These are phyloP conservation scores for Huntiella bhutanensis DNA, from an alignment of 2,329 filamentous ascomycete species.

Conservation along the genomic window DNA sequence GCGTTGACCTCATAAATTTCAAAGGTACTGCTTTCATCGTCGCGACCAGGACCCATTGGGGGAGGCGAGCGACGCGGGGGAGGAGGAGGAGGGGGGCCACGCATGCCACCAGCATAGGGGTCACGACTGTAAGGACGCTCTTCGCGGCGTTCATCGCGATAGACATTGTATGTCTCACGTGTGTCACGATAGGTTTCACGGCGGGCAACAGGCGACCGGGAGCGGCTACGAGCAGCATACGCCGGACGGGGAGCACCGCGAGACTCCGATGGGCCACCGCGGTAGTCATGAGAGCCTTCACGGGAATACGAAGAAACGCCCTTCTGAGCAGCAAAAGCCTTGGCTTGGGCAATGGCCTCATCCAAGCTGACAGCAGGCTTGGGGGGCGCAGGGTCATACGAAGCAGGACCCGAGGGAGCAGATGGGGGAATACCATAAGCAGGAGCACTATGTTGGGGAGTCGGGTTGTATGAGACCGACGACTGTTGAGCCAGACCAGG, in stretches of 20 bases:
- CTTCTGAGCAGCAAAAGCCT: constrained; percentile 63
- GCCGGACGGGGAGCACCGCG: constrained; percentile 23
- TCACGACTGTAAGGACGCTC: constrained; percentile 36
- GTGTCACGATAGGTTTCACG: constrained; percentile 57
- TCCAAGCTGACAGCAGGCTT: constrained; percentile 2
- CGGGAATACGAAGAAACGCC: constrained; percentile 47
- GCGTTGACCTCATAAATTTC: constrained; percentile 79
- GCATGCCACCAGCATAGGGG: constrained; percentile 20
- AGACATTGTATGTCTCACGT: constrained; percentile 62
- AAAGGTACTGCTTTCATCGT: constrained; percentile 41
- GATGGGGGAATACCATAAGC: constrained; percentile 4
- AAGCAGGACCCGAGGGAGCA: constrained; percentile 1
- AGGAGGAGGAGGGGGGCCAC: constrained; percentile 26
- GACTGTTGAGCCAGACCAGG: constrained; percentile 7
- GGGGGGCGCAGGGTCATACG: neutral
- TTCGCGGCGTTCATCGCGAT: constrained; percentile 66
- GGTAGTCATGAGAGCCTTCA: constrained; percentile 8
- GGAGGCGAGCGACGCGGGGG: constrained; percentile 59
- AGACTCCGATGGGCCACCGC: constrained; percentile 14
- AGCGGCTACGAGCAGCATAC: constrained; percentile 34
- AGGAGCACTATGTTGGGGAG: constrained; percentile 4
- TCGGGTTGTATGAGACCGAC: constrained; percentile 1
- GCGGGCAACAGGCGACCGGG: constrained; percentile 49
- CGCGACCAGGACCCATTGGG: constrained; percentile 22
- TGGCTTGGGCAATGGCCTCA: constrained; percentile 70